A percentile compares a stretch with the other conserved stretches of the same genome.
Conservation (phyloP, 2,329 filamentous ascomycete species). For the Cryphonectria parasitica region DNA sequence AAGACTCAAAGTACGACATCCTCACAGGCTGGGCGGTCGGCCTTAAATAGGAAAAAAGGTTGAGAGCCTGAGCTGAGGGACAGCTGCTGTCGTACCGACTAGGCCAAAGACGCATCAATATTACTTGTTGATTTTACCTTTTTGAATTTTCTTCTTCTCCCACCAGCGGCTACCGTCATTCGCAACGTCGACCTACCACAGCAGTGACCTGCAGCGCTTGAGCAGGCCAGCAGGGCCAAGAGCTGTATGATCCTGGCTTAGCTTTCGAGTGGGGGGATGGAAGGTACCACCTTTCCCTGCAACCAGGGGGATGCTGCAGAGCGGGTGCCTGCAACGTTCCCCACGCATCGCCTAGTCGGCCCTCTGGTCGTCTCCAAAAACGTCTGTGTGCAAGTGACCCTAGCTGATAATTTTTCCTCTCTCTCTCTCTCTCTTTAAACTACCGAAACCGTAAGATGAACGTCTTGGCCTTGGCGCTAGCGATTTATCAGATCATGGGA, state of each 20-base stretch:
- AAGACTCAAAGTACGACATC: not conserved
- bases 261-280: not conserved
- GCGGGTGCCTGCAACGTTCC: not conserved
- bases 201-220: not conserved
- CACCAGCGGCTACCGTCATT: not conserved
- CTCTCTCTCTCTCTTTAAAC: not conserved
- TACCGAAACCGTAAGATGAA: not conserved
- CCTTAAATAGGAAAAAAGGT: not conserved
- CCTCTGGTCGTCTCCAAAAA: not conserved
- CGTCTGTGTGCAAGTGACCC: not conserved
- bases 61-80: not conserved
- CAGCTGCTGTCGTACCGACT: not conserved
- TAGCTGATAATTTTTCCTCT: too few species aligned
- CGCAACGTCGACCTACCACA: not conserved
- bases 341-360: not conserved
- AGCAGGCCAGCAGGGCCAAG: not conserved
- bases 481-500: constrained; percentile 3
- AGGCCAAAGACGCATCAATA: not conserved
- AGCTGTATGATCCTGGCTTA: not conserved
- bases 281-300: not conserved
- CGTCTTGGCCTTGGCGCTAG: not conserved
- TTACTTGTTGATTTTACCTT: not conserved
- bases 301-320: not conserved
- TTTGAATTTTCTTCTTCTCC: not conserved
- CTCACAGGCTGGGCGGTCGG: not conserved